Evolutionary conservation across 177 flowering plant species (phyloP).

Genomic region (Tripterygium wilfordii): DNA sequence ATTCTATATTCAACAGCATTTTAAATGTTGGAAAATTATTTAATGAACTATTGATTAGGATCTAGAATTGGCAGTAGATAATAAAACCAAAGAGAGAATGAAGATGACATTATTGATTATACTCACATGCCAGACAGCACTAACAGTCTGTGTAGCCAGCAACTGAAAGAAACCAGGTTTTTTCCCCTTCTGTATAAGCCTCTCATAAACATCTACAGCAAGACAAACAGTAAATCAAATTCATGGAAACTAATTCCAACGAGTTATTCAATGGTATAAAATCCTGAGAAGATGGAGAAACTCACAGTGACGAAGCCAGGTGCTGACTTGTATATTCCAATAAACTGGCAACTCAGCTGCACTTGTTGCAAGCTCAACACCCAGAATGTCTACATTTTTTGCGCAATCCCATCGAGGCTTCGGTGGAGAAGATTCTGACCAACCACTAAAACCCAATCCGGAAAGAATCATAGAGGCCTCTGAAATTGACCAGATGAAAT

Average conservation of each 20-base stretch:
- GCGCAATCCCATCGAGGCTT: constrained; percentile 94
- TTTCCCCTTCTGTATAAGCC: constrained; percentile 82
- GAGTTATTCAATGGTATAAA: background rate
- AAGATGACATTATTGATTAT: no score
- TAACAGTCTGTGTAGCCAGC: constrained; percentile 94
- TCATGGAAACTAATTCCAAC: no score
- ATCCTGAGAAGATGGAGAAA: constrained; percentile 6
- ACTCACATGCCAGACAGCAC: constrained; percentile 99
- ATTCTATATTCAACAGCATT: no score
- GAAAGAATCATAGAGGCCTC: constrained; percentile 92
- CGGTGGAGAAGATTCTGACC: constrained; percentile 73
- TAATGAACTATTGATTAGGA: no score
- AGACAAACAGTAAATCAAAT: constrained; percentile 5
- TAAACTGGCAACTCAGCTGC: constrained; percentile 70
- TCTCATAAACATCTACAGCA: constrained; percentile 87
- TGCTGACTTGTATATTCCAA: constrained; percentile 99
- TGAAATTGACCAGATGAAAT: constrained; percentile 97
- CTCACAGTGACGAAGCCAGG: constrained; percentile 98
- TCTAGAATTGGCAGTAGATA: no score
- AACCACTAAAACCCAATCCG: constrained; percentile 95
- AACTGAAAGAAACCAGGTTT: constrained; percentile 93
- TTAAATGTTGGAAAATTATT: no score
- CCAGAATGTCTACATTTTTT: constrained; percentile 89
- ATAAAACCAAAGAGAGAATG: no score
- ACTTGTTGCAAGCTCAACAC: constrained; percentile 90